phyloP scores from a whole-genome alignment of 208 protist genomes.

The Trypanosoma lewisi region DNA sequence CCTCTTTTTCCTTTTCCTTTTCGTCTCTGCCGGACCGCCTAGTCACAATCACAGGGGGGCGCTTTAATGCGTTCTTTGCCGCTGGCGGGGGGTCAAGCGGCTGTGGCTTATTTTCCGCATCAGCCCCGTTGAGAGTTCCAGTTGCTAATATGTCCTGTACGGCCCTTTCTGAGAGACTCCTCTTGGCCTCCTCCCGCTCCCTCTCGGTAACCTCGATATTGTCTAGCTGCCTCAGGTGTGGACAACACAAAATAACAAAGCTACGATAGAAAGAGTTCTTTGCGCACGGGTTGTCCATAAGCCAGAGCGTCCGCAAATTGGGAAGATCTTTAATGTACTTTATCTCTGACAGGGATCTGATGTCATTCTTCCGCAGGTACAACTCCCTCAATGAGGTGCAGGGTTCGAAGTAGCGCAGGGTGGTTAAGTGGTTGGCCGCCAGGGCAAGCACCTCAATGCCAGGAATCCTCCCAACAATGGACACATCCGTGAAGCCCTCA shows the following conservation, averaged over 20 bases:
- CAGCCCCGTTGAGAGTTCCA: background rate
- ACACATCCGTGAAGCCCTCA: conserved; percentile 79
- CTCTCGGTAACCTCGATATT: conserved; percentile 67
- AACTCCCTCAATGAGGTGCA: conserved; percentile 84
- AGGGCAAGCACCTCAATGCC: conserved; percentile 87
- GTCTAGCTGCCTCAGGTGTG: conserved; percentile 84
- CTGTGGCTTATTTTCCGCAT: background rate
- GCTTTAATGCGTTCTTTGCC: background rate
- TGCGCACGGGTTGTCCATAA: conserved; percentile 92
- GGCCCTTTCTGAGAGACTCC: conserved; percentile 47
- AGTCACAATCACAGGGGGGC: background rate
- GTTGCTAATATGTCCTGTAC: conserved; percentile 64
- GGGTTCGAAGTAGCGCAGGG: conserved; percentile 62
- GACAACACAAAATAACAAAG: conserved; percentile 85
- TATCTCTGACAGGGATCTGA: conserved; percentile 77
- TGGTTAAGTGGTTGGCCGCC: conserved; percentile 77
- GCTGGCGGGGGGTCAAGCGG: background rate
- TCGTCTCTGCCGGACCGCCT: conserved; percentile 1
- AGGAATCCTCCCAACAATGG: conserved; percentile 55
- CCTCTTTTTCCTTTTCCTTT: background rate
- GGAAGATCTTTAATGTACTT: conserved; percentile 58
- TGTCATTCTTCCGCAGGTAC: conserved; percentile 92
- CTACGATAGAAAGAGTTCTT: conserved; percentile 78
- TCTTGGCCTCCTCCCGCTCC: conserved; percentile 55
- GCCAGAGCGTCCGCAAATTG: conserved; percentile 86